Conservation (phyloP, 2,329 filamentous ascomycete genomes). For the Verticillium klebahnii region DNA sequence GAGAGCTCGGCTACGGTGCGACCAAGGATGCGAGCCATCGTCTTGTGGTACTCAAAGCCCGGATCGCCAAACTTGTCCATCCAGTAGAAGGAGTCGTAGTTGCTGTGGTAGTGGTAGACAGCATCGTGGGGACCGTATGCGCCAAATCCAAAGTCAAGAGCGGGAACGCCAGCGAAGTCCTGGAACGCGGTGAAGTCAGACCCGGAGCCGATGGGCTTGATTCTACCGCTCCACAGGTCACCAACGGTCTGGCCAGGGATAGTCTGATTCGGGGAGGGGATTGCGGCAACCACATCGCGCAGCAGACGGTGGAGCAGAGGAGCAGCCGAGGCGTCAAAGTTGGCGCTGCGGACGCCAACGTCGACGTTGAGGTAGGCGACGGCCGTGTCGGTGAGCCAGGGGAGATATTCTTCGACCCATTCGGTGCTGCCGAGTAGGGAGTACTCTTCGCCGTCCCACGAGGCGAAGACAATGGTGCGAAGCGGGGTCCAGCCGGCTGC, state of each 20-base stretch:
- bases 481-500: constrained; percentile 57
- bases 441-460: constrained; percentile 82
- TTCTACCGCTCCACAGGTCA: constrained; percentile 61
- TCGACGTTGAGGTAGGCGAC: constrained; percentile 88
- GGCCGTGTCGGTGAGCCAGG: constrained; percentile 69
- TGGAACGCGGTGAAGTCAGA: constrained; percentile 74
- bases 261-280: constrained; percentile 73
- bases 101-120: constrained; percentile 81
- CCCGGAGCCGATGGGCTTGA: constrained; percentile 65
- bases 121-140: constrained; percentile 34
- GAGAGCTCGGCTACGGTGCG: constrained; percentile 57
- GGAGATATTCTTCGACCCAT: constrained; percentile 86
- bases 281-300: constrained; percentile 57
- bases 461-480: constrained; percentile 86
- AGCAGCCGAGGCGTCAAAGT: constrained; percentile 63
- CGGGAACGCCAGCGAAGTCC: constrained; percentile 64
- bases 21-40: constrained; percentile 62
- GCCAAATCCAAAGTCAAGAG: constrained; percentile 59
- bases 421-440: constrained; percentile 83
- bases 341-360: constrained; percentile 60
- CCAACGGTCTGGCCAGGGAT: constrained; percentile 64
- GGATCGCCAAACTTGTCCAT: constrained; percentile 77
- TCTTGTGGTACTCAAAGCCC: constrained; percentile 60
- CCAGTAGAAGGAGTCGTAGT: constrained; percentile 89
- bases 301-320: constrained; percentile 73